A percentile compares a stretch with the other conserved stretches of the same genome.
Evolutionary conservation across 306 rosid genomes (phyloP).

Genomic region (Luffa acutangula): DNA sequence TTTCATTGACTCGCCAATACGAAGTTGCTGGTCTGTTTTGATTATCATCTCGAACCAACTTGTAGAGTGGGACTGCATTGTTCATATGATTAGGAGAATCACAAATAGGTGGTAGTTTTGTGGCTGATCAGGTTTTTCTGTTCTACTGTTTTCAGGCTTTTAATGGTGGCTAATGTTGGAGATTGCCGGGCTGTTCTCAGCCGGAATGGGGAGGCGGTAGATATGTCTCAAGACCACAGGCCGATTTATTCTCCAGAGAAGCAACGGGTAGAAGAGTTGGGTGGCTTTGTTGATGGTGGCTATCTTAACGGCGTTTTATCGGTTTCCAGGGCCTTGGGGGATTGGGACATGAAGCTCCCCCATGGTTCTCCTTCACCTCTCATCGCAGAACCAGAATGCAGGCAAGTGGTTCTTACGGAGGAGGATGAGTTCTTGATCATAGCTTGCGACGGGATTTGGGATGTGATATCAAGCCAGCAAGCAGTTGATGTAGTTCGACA

Average conservation of each 20-base stretch:
- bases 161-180: slow-evolving; percentile 94
- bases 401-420: slow-evolving; percentile 50
- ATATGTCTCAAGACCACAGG: slow-evolving; percentile 93
- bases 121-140: background rate
- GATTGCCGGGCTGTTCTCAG: slow-evolving; percentile 97
- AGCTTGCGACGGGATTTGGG: slow-evolving; percentile 98
- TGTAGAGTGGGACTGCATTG: background rate
- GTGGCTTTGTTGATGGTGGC: slow-evolving; percentile 71
- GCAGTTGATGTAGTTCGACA: slow-evolving; percentile 74
- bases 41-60: background rate
- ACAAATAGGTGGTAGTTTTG: background rate
- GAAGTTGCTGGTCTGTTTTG: background rate
- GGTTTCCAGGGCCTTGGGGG: slow-evolving; percentile 85
- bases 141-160: slow-evolving; percentile 34
- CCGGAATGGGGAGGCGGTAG: slow-evolving; percentile 81
- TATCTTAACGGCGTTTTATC: slow-evolving; percentile 83
- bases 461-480: slow-evolving; percentile 77
- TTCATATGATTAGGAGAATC: background rate
- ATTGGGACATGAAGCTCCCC: slow-evolving; percentile 94
- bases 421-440: slow-evolving; percentile 96
- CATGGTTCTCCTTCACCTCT: slow-evolving; percentile 72
- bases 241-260: slow-evolving; percentile 62
- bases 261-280: slow-evolving; percentile 67
- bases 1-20: background rate
- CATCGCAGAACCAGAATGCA: slow-evolving; percentile 86